phyloP scores from a whole-genome alignment of 108 stramenopile species.

The Halocafeteria seosinensis region DNA sequence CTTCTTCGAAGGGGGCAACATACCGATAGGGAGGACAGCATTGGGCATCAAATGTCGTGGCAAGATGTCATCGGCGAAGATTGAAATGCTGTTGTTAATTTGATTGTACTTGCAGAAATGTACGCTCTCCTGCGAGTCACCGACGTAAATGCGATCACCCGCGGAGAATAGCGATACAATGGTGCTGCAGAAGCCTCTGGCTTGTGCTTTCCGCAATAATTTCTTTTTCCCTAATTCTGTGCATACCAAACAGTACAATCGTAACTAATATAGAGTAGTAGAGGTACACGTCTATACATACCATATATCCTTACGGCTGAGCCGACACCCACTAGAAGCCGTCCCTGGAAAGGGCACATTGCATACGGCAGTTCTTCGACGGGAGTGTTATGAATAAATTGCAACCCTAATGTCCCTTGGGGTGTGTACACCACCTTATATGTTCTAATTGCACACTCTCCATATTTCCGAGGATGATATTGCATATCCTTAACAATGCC shows the following conservation, averaged over 20 bases:
- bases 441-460: conserved; percentile 35
- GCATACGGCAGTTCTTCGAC: conserved; percentile 70
- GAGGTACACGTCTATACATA: too few relatives aligned
- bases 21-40: too few relatives aligned
- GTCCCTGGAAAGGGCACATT: conserved; percentile 70
- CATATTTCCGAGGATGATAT: conserved; percentile 50
- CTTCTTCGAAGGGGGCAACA: too few relatives aligned
- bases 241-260: too few relatives aligned
- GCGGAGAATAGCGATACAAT: conserved; percentile 48
- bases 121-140: conserved; percentile 69
- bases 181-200: conserved; percentile 58
- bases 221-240: conserved; percentile 91
- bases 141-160: conserved; percentile 53
- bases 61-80: conserved; percentile 68
- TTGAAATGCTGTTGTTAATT: conserved; percentile 53
- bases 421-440: not conserved
- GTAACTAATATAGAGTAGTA: too few relatives aligned
- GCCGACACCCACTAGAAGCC: conserved; percentile 79
- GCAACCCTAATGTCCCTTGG: conserved; percentile 31
- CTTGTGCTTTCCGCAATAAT: conserved; percentile 82
- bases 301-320: conserved; percentile 63
- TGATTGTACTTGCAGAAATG: conserved; percentile 73
- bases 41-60: conserved; percentile 63
- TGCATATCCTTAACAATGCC: conserved; percentile 70
- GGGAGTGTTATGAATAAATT: conserved; percentile 67